These are phyloP conservation scores for Candida awuae DNA, from an alignment of 805 yeast species.

Conservation along the genomic window DNA sequence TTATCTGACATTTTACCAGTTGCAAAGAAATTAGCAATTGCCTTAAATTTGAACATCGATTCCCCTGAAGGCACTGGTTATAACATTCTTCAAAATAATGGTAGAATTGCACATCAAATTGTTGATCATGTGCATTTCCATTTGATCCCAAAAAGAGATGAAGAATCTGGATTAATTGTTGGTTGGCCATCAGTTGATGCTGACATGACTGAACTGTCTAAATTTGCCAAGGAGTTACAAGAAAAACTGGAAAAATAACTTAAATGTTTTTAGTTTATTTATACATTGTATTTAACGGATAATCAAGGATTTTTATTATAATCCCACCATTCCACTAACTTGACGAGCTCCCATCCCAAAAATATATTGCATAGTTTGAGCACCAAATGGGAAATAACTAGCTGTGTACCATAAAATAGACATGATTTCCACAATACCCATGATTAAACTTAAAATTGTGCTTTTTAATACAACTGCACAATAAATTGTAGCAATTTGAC, in stretches of 20 bases:
- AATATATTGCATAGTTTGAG: slow-evolving; percentile 55
- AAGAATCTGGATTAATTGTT: slow-evolving; percentile 66
- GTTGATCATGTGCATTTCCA: slow-evolving; percentile 97
- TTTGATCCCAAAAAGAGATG: slow-evolving; percentile 80
- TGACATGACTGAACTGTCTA: slow-evolving; percentile 63
- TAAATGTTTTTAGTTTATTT: neutral
- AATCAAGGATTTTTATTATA: slow-evolving; percentile 10
- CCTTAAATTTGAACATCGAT: slow-evolving; percentile 55
- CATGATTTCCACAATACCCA: slow-evolving; percentile 68
- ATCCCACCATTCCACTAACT: slow-evolving; percentile 36
- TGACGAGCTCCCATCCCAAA: slow-evolving; percentile 33
- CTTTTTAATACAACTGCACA: slow-evolving; percentile 65
- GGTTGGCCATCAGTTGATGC: slow-evolving; percentile 93
- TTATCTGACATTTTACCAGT: slow-evolving; percentile 80
- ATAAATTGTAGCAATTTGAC: slow-evolving; percentile 70
- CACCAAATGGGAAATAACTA: slow-evolving; percentile 94
- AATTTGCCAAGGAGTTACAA: slow-evolving; percentile 52
- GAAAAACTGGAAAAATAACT: slow-evolving; percentile 27
- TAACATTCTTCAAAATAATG: slow-evolving; percentile 88
- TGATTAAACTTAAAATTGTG: slow-evolving; percentile 66
- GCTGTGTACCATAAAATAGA: slow-evolving; percentile 87
- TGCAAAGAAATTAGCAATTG: slow-evolving; percentile 76
- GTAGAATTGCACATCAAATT: slow-evolving; percentile 88
- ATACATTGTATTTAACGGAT: neutral
- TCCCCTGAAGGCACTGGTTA: slow-evolving; percentile 68